Conservation (phyloP, 2,329 filamentous ascomycete genomes). For the Claviceps pazoutovae region DNA sequence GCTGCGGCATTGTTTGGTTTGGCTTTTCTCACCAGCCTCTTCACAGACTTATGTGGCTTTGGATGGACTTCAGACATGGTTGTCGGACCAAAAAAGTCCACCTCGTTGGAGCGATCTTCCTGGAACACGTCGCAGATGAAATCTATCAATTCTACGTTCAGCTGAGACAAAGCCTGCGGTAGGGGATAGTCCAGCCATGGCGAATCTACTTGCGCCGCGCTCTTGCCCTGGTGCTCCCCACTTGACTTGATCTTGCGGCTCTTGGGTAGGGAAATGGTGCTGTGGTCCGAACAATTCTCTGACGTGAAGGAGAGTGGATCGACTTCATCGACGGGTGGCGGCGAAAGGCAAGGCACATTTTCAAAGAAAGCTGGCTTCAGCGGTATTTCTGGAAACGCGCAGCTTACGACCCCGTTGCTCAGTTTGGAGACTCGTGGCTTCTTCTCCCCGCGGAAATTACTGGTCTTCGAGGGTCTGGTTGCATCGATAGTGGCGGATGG, state of each 20-base stretch:
- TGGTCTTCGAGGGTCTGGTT: slow-evolving; percentile 16
- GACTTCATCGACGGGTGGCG: slow-evolving; percentile 11
- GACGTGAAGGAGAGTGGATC: slow-evolving; percentile 9
- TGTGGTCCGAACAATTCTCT: neutral
- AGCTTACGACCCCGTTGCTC: slow-evolving; percentile 12
- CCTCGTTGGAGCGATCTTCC: slow-evolving; percentile 39
- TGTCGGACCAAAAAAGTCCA: slow-evolving; percentile 28
- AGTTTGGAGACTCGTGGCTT: slow-evolving; percentile 18
- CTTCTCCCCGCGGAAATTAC: slow-evolving; percentile 22
- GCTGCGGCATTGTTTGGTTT: neutral
- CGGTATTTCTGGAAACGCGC: slow-evolving; percentile 22
- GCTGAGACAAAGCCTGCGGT: slow-evolving; percentile 41
- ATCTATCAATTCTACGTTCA: slow-evolving; percentile 42
- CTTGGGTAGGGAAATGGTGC: neutral
- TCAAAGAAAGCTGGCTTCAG: slow-evolving; percentile 25
- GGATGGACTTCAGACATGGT: slow-evolving; percentile 8
- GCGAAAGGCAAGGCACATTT: slow-evolving; percentile 16
- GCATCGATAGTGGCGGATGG: slow-evolving; percentile 16
- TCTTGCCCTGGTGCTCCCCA: slow-evolving; percentile 10
- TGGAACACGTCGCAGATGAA: slow-evolving; percentile 48
- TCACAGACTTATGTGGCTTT: slow-evolving; percentile 5
- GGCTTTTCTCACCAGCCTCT: slow-evolving; percentile 6
- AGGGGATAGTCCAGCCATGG: slow-evolving; percentile 20
- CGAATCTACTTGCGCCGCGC: slow-evolving; percentile 14
- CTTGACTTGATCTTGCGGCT: slow-evolving; percentile 1